phyloP scores from a whole-genome alignment of 257 asterid genomes.

The Ilex aquifolium region DNA sequence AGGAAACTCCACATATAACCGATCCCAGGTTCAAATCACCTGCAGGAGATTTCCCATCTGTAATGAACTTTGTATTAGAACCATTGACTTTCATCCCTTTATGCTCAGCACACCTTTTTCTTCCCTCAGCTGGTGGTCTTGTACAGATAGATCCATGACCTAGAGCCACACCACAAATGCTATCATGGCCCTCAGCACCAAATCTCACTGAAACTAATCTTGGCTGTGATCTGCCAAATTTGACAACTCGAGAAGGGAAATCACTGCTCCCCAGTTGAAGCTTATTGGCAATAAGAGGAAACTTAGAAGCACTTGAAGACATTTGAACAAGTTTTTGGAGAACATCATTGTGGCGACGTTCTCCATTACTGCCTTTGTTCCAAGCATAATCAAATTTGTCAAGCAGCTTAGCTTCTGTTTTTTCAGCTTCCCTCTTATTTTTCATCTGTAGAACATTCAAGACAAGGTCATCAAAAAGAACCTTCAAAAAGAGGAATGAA shows the following conservation, averaged over 20 bases:
- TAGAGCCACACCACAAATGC: constrained; percentile 64
- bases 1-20: constrained; percentile 31
- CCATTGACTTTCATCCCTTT: constrained; percentile 83
- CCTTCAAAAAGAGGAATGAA: constrained; percentile 6
- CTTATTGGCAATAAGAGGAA: constrained; percentile 39
- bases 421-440: constrained; percentile 67
- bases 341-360: constrained; percentile 66
- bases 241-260: constrained; percentile 35
- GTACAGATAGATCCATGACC: constrained; percentile 68
- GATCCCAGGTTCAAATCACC: no score
- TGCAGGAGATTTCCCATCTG: constrained; percentile 2
- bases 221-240: constrained; percentile 46
- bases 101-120: constrained; percentile 74
- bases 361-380: constrained; percentile 79
- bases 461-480: background rate
- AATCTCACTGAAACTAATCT: constrained; percentile 21
- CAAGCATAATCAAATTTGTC: constrained; percentile 82
- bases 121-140: constrained; percentile 53
- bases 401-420: constrained; percentile 72
- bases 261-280: constrained; percentile 20
- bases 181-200: constrained; percentile 9
- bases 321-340: constrained; percentile 30
- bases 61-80: constrained; percentile 19
- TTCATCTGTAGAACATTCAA: constrained; percentile 42
- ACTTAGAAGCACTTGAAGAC: constrained; percentile 31